phyloP scores from a whole-genome alignment of 2,329 filamentous ascomycete species.

The Xylaria sp. region DNA sequence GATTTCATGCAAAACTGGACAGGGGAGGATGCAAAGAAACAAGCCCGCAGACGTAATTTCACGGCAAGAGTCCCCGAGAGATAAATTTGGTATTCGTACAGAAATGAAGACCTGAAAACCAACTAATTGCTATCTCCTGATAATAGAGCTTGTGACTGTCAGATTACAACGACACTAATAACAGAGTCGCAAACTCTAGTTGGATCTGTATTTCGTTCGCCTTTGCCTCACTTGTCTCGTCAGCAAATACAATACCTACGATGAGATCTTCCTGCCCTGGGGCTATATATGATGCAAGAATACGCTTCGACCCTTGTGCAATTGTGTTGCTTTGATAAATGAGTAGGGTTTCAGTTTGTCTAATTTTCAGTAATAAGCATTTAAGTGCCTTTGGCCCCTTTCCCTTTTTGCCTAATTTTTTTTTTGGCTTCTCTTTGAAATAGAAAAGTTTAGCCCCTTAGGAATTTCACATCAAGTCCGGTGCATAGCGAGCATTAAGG shows the following conservation, averaged over 20 bases:
- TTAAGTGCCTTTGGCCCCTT: too few relatives aligned
- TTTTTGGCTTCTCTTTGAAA: too few relatives aligned
- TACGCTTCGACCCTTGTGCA: too few relatives aligned
- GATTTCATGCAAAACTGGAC: slow-evolving; percentile 29
- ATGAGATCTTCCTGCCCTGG: background rate
- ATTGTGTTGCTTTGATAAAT: too few relatives aligned
- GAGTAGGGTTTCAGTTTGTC: too few relatives aligned
- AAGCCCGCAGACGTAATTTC: slow-evolving; percentile 8
- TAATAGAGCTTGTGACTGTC: slow-evolving; percentile 7
- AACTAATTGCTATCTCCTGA: slow-evolving; percentile 15
- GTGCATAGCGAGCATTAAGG: too few relatives aligned
- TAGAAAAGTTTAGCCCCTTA: too few relatives aligned
- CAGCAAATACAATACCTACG: background rate
- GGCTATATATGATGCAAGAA: background rate
- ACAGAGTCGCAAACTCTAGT: background rate
- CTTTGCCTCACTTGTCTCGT: background rate
- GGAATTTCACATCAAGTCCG: too few relatives aligned
- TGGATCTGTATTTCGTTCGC: background rate
- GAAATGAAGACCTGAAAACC: slow-evolving; percentile 16
- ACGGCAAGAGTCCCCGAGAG: slow-evolving; percentile 9
- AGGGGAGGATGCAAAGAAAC: slow-evolving; percentile 16
- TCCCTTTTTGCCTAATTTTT: too few relatives aligned
- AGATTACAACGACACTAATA: slow-evolving; percentile 3
- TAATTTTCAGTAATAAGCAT: too few relatives aligned
- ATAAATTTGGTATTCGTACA: slow-evolving; percentile 12